Conservation (phyloP, 805 yeast genomes). For the Ogataea wickerhamii region DNA sequence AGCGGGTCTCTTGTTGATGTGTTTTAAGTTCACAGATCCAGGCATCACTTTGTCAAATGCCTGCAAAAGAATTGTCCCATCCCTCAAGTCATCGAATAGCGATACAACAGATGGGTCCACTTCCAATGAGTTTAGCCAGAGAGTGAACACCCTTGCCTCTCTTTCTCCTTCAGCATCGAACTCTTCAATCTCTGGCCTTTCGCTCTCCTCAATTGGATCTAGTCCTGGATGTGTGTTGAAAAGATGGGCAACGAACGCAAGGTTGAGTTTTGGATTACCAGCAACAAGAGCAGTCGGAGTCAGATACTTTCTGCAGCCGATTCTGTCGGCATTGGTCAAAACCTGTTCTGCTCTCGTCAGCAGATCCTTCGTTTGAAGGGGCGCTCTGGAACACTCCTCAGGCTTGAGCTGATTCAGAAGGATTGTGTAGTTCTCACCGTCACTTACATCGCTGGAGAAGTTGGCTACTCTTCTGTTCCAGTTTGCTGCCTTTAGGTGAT, state of each 20-base stretch:
- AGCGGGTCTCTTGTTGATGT: constrained; percentile 80
- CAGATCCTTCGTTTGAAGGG: constrained; percentile 74
- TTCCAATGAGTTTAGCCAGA: constrained; percentile 95
- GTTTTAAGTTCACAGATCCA: constrained; percentile 76
- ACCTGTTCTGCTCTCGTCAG: constrained; percentile 84
- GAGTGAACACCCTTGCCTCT: constrained; percentile 96
- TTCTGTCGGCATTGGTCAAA: constrained; percentile 79
- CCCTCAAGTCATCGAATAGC: constrained; percentile 90
- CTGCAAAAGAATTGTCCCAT: constrained; percentile 83
- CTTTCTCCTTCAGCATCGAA: constrained; percentile 99
- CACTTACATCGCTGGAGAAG: constrained; percentile 83
- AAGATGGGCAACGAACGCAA: constrained; percentile 95
- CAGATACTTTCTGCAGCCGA: constrained; percentile 89
- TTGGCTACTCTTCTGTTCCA: constrained; percentile 84
- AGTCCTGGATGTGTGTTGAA: constrained; percentile 96
- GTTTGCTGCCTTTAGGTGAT: constrained; percentile 88
- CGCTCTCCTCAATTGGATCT: constrained; percentile 89
- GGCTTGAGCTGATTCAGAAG: constrained; percentile 87
- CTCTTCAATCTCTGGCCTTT: constrained; percentile 91
- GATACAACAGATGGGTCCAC: constrained; percentile 93
- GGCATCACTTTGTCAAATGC: constrained; percentile 96
- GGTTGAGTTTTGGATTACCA: constrained; percentile 93
- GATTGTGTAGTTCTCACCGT: constrained; percentile 93
- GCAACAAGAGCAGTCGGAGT: constrained; percentile 91
- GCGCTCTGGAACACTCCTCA: constrained; percentile 72